Conservation (phyloP, 1,284 basidiomycete species). For the Cryptococcus sp. region DNA sequence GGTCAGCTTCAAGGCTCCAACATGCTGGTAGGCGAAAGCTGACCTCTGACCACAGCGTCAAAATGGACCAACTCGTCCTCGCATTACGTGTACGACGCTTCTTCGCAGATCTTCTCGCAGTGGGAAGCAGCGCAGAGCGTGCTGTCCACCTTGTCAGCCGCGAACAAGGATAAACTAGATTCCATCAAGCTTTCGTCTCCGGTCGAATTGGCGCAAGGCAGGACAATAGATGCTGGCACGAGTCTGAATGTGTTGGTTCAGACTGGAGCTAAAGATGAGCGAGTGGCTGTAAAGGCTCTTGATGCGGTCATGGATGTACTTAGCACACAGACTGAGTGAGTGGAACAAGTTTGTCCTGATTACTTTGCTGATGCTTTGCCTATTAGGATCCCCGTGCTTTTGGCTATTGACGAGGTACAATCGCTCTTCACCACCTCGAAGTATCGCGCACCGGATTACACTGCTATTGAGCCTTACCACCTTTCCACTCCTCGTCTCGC, state of each 20-base stretch:
- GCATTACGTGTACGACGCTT: slow-evolving; percentile 70
- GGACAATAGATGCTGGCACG: slow-evolving; percentile 57
- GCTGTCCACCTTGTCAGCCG: slow-evolving; percentile 15
- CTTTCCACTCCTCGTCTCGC: slow-evolving; percentile 76
- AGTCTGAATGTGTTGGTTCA: slow-evolving; percentile 63
- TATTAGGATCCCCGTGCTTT: slow-evolving; percentile 67
- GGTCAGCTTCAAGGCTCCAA: slow-evolving; percentile 56
- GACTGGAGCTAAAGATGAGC: slow-evolving; percentile 61
- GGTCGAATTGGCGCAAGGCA: slow-evolving; percentile 34
- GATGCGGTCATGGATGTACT: slow-evolving; percentile 67
- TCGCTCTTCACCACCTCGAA: slow-evolving; percentile 69
- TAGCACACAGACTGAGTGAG: slow-evolving; percentile 66
- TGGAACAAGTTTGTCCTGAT: background rate
- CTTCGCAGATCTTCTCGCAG: slow-evolving; percentile 77
- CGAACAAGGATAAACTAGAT: slow-evolving; percentile 49
- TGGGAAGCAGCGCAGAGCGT: slow-evolving; percentile 38
- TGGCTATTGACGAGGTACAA: slow-evolving; percentile 87
- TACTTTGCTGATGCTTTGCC: slow-evolving; percentile 1
- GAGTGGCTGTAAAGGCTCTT: slow-evolving; percentile 65
- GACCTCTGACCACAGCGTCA: slow-evolving; percentile 56
- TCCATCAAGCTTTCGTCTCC: slow-evolving; percentile 30
- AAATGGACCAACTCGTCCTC: slow-evolving; percentile 78
- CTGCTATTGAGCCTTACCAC: slow-evolving; percentile 72
- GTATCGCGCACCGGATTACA: slow-evolving; percentile 79
- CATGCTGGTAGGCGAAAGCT: too few species aligned